Conservation (phyloP, 192 early-diverging fungal species). For the Mortierella hygrophila region DNA sequence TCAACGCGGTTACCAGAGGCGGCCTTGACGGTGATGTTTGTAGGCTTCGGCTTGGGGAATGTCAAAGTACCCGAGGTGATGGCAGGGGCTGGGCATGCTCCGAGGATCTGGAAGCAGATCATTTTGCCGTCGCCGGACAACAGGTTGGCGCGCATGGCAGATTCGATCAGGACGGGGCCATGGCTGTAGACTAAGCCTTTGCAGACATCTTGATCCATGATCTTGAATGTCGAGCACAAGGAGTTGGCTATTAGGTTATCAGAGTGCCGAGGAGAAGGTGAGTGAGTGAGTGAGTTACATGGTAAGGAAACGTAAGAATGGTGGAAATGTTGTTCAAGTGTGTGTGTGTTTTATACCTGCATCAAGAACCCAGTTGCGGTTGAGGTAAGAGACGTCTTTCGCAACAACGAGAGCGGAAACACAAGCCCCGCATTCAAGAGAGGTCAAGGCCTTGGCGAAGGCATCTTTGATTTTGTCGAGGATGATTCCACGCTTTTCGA, state of each 20-base stretch:
- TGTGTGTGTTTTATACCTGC: neutral
- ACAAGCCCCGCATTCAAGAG: constrained; percentile 13
- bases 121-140: constrained; percentile 55
- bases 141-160: constrained; percentile 38
- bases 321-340: neutral
- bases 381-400: constrained; percentile 3
- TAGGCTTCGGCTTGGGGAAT: constrained; percentile 62
- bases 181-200: constrained; percentile 54
- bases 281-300: neutral
- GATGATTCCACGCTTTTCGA: constrained; percentile 5
- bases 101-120: constrained; percentile 55
- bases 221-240: constrained; percentile 6
- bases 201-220: constrained; percentile 26
- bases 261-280: neutral
- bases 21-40: constrained; percentile 20
- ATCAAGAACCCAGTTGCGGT: constrained; percentile 21
- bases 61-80: constrained; percentile 39
- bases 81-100: constrained; percentile 60
- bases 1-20: constrained; percentile 46
- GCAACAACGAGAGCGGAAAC: neutral
- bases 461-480: constrained; percentile 4
- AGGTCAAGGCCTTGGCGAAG: constrained; percentile 8
- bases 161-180: constrained; percentile 47
- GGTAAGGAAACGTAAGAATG: neutral
- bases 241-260: neutral